Evolutionary conservation across 768 basidiomycete genomes (phyloP).

Genomic region (Dictyophora rubrovolvata): DNA sequence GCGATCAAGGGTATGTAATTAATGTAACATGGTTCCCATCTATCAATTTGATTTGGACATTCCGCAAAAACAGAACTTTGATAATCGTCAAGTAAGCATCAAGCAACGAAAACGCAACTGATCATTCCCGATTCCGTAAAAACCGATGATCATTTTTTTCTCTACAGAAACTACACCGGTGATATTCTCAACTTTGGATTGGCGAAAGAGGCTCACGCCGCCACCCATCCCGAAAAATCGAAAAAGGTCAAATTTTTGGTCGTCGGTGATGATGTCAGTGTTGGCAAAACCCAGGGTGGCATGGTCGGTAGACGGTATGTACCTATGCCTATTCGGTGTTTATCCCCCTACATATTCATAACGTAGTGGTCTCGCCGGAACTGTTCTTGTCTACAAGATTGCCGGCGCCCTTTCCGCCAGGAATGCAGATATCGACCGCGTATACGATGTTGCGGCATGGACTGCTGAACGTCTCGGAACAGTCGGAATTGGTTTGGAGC

Average conservation of each 20-base stretch:
- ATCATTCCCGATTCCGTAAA: background rate
- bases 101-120: background rate
- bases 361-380: conserved; percentile 68
- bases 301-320: conserved; percentile 73
- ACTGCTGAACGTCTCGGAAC: conserved; percentile 62
- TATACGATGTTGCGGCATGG: conserved; percentile 56
- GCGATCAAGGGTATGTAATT: conserved; percentile 50
- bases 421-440: conserved; percentile 59
- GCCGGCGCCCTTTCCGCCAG: conserved; percentile 70
- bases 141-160: background rate
- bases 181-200: conserved; percentile 89
- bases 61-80: conserved; percentile 41
- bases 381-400: conserved; percentile 81
- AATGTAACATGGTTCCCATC: background rate
- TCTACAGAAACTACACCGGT: conserved; percentile 71
- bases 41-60: background rate
- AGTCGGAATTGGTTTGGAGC: conserved; percentile 79
- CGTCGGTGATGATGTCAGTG: conserved; percentile 86
- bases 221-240: conserved; percentile 55
- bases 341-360: background rate
- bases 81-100: conserved; percentile 68
- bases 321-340: background rate
- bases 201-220: conserved; percentile 75
- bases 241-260: conserved; percentile 65
- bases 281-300: conserved; percentile 67